These are phyloP conservation scores for Thoreauomyces humboldtii DNA, from an alignment of 192 early-diverging fungal genomes.

Conservation along the genomic window DNA sequence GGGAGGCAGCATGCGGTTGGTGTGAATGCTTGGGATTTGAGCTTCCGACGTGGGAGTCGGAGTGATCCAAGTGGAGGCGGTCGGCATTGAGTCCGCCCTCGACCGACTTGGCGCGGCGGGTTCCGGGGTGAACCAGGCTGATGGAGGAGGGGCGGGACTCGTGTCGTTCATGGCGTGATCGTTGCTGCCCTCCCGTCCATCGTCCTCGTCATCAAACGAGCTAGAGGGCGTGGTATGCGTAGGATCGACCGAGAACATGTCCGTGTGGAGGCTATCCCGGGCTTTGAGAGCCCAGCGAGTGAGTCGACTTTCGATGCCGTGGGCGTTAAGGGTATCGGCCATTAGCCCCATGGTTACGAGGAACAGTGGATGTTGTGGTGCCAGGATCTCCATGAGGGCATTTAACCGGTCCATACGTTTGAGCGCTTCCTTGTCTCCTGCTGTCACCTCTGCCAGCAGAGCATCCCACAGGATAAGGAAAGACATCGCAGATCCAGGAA, in stretches of 20 bases:
- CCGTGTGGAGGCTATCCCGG: too few species aligned
- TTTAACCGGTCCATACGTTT: conserved; percentile 17
- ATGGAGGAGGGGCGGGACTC: too few species aligned
- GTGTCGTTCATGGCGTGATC: too few species aligned
- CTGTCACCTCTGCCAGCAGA: not conserved
- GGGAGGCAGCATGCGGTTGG: not conserved
- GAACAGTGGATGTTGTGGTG: not conserved
- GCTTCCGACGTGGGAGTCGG: too few species aligned
- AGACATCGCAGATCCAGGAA: not conserved
- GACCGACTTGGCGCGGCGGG: too few species aligned
- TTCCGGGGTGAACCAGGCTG: too few species aligned
- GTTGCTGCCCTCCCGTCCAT: too few species aligned
- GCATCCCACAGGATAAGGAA: conserved; percentile 15
- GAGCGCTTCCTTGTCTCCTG: conserved; percentile 9
- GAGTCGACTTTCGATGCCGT: conserved; percentile 10
- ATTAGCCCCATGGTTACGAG: not conserved
- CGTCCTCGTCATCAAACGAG: too few species aligned
- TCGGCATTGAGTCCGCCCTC: not conserved
- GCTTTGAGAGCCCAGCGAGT: conserved; percentile 9
- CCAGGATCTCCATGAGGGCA: conserved; percentile 13
- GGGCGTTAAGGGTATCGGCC: conserved; percentile 15
- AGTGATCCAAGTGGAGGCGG: not conserved
- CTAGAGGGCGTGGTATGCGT: too few species aligned
- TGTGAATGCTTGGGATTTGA: too few species aligned
- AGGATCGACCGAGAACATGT: too few species aligned